These are phyloP conservation scores for Schizochytrium sp. DNA, from an alignment of 108 stramenopile species.

Conservation along the genomic window DNA sequence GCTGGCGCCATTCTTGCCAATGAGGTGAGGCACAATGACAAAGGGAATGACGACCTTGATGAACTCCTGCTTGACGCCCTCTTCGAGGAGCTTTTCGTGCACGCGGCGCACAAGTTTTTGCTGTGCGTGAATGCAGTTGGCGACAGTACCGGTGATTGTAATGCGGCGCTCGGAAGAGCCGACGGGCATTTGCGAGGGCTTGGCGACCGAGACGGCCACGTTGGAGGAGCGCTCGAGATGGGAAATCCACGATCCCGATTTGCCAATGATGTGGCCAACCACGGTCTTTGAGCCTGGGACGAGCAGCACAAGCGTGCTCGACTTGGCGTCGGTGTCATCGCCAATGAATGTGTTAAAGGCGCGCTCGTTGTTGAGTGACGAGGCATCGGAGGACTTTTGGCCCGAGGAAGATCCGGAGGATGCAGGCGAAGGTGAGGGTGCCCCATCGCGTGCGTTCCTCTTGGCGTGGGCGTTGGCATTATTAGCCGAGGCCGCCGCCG, in stretches of 20 bases:
- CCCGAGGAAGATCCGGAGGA: background rate
- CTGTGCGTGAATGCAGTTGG: conserved; percentile 5
- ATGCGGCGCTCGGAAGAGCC: background rate
- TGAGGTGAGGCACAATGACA: background rate
- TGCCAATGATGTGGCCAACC: background rate
- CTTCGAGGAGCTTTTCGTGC: background rate
- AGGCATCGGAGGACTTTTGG: background rate
- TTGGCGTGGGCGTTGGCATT: no score
- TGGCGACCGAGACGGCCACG: background rate
- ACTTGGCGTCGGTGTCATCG: background rate
- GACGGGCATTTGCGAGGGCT: background rate
- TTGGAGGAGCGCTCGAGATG: background rate
- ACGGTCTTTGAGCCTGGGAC: background rate
- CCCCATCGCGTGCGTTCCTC: no score
- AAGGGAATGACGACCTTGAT: conserved; percentile 4
- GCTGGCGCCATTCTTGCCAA: background rate
- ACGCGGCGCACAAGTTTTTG: background rate
- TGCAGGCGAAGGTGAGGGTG: no score
- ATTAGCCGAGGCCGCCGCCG: no score
- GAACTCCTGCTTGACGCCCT: conserved; percentile 6
- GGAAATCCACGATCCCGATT: background rate
- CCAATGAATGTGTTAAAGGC: background rate
- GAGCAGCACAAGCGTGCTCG: background rate
- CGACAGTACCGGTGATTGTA: background rate
- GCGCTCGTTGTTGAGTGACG: background rate